Conservation (phyloP, 192 early-diverging fungal species). For the Coemansia sp. region DNA sequence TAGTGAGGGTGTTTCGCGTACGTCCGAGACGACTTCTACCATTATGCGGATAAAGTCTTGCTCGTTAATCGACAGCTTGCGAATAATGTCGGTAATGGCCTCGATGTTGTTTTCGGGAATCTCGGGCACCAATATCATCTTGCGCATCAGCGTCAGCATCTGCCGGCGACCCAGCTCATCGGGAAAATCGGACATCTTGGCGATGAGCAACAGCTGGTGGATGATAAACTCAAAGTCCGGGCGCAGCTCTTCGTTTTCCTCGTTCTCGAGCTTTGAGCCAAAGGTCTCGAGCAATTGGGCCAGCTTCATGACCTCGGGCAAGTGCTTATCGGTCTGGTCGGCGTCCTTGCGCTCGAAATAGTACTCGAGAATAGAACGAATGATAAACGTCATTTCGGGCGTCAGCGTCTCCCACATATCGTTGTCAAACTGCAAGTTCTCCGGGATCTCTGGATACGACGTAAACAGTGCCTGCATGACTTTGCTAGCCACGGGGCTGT, state of each 20-base stretch:
- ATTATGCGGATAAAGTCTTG: constrained; percentile 87
- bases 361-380: constrained; percentile 49
- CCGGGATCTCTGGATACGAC: constrained; percentile 67
- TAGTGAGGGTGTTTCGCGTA: constrained; percentile 59
- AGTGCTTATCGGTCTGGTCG: constrained; percentile 64
- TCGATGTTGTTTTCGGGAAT: constrained; percentile 78
- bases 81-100: constrained; percentile 76
- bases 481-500: constrained; percentile 65
- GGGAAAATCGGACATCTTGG: constrained; percentile 76
- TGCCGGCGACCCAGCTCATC: constrained; percentile 88
- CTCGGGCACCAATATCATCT: constrained; percentile 76
- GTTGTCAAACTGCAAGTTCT: constrained; percentile 60
- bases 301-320: constrained; percentile 70
- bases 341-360: constrained; percentile 58
- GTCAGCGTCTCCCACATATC: constrained; percentile 60
- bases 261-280: constrained; percentile 46
- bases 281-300: constrained; percentile 52
- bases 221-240: constrained; percentile 57
- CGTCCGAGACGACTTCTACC: constrained; percentile 81
- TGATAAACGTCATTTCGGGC: constrained; percentile 59
- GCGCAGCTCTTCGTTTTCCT: constrained; percentile 47
- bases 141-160: constrained; percentile 76
- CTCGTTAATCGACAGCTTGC: constrained; percentile 76
- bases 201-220: constrained; percentile 72
- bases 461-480: constrained; percentile 67